phyloP scores from a whole-genome alignment of 805 yeast genomes.

The Pichia thaimueangensis region DNA sequence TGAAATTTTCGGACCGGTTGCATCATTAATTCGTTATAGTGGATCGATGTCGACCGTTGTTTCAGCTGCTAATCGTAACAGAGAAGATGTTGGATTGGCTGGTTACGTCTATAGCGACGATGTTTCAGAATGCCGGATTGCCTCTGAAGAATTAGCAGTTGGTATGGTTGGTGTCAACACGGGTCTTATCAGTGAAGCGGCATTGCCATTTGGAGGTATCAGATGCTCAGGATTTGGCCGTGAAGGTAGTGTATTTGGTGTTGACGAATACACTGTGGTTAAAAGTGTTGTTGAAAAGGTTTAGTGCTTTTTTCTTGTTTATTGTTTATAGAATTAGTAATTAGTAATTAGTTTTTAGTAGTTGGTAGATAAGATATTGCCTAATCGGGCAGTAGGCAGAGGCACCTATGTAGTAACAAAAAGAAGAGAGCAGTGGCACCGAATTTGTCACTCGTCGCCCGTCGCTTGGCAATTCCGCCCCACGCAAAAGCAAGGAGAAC shows the following conservation, averaged over 20 bases:
- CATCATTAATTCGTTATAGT: slow-evolving; percentile 53
- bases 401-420: too few species aligned
- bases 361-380: too few species aligned
- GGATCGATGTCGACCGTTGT: slow-evolving; percentile 49
- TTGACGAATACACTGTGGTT: slow-evolving; percentile 60
- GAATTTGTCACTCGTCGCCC: too few species aligned
- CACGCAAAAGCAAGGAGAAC: too few species aligned
- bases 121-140: slow-evolving; percentile 42
- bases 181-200: slow-evolving; percentile 58
- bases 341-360: too few species aligned
- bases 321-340: too few species aligned
- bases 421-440: too few species aligned
- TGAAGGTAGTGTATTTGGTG: slow-evolving; percentile 68
- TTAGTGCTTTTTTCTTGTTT: too few species aligned
- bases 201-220: slow-evolving; percentile 67
- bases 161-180: slow-evolving; percentile 81
- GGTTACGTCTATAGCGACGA: slow-evolving; percentile 61
- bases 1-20: slow-evolving; percentile 78
- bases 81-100: slow-evolving; percentile 55
- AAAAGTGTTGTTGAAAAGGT: slow-evolving; percentile 48
- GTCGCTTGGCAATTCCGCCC: too few species aligned
- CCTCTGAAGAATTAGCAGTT: slow-evolving; percentile 56
- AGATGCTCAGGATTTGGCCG: slow-evolving; percentile 72
- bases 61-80: slow-evolving; percentile 49
- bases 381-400: too few species aligned